Percentiles rank a stretch among this genome's conserved stretches.
Evolutionary conservation across 2,329 filamentous ascomycete species (phyloP).

Genomic region (Cadophora malorum): DNA sequence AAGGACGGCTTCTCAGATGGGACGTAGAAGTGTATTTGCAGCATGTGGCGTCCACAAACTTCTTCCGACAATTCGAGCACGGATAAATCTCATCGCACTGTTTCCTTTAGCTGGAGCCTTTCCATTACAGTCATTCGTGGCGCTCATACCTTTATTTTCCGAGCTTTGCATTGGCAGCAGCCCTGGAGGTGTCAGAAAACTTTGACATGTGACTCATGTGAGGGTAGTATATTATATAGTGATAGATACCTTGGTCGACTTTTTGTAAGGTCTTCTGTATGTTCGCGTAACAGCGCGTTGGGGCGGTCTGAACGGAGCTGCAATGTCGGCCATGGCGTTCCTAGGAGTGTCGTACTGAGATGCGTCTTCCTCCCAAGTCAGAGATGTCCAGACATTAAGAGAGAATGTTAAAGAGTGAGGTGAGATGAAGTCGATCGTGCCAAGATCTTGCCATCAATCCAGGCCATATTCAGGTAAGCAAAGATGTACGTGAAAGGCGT

Average conservation of each 20-base stretch:
- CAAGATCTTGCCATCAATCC: neutral
- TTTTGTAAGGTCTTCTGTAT: conserved; percentile 22
- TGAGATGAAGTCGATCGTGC: neutral
- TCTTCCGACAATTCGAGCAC: conserved; percentile 27
- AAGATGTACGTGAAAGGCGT: neutral
- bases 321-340: neutral
- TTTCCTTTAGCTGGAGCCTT: neutral
- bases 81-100: conserved; percentile 30
- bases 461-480: neutral
- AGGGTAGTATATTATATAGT: neutral
- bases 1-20: neutral
- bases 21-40: conserved; percentile 22
- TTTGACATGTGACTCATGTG: neutral
- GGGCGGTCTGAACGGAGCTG: neutral
- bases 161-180: conserved; percentile 27
- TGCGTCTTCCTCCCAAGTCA: neutral
- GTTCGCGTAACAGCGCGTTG: neutral
- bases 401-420: neutral
- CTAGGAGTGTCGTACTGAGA: neutral
- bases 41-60: conserved; percentile 20
- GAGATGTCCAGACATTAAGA: neutral
- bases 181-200: conserved; percentile 22
- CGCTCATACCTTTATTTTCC: conserved; percentile 30
- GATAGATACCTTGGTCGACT: conserved; percentile 14
- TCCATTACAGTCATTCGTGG: neutral